Base-by-base conservation (phyloP, 495 filamentous ascomycete species). In the Xylaria scruposa region DNA sequence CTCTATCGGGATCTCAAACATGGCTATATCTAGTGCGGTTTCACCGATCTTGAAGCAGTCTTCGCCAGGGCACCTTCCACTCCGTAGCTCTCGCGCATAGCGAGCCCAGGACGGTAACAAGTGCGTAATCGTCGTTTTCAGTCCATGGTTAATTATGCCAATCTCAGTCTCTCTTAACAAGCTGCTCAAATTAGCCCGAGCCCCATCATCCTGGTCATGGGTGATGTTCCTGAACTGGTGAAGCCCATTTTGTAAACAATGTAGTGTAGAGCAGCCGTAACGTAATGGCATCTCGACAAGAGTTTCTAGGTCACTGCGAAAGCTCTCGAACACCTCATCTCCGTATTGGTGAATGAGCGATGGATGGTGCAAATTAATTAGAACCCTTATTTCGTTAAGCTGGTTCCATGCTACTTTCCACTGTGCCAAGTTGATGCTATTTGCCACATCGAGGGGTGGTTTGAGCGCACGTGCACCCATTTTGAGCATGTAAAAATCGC, bases 21-120 rank as follows among this genome's bases (percentile, higher is more conserved):
- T 59, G 15, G 31, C 26, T 15, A 59, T 36, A 59, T 61, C 59
- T 19, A 61, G 33, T 17, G 36, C 17, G 8, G 3, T 24, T 24
- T 38, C 36, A 0, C n/a, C 36, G 12, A 61, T 38, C 26, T 3
- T 40, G n/a, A 61, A 40, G 33, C 59, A 61, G 17, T 61, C 59
- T 38, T 40, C 4, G 17, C 36, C 1, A 10, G 36, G 33, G 36
- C 59, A 61, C 6, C 4, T 38, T 13, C 10, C 1, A 24, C 59
- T 61, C 12, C 36, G 59, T 10, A 61, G 59, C n/a, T 61, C 59
- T 3, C 19, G 59, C n/a, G 59, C 59, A 3, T 21, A 7, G 36
- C 59, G 59, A 40, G 59, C 59, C 59, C 59, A 61, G 2, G 33
- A 21, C 19, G 59, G 59, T n/a, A 61, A 38, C 8, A 40, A 10